Base-by-base conservation (phyloP, 2,329 filamentous ascomycete genomes). In the Paracoccidioides brasiliensis region DNA sequence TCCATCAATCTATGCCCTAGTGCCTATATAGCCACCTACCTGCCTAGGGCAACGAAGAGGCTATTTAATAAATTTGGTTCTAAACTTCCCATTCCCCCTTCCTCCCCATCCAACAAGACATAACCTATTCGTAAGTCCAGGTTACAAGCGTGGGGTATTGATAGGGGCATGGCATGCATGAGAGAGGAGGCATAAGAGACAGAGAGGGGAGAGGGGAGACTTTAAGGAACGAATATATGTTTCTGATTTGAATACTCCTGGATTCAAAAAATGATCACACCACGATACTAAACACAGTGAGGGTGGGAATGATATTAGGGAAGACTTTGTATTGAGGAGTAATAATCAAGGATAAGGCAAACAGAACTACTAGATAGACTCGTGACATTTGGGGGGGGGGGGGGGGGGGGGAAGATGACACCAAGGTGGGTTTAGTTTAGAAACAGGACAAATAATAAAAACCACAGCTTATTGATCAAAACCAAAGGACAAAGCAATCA, bases 241-340 rank as follows among this genome's bases (percentile, higher is more conserved):
- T 49, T 49, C 46, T 49, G 46, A 49, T 33, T 49, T 49, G 46
- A 14, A 49, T 35, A 12, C 46, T 32, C 46, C 46, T 49, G 46
- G 22, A 49, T 49, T 38, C 32, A 49, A 49, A 9, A 49, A n/a
- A 49, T 38, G 35, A 49, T 49, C 37, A 49, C 15, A 49, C 33
- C 46, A 32, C 46, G n/a, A 49, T 14, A 28, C 46, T 49, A 38
- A 33, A 49, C 45, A 48, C n/a, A 9, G 44, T 33, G 30, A 35
- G 5, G 35, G 12, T n/a, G 15, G 30, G 44, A 14, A 37, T 6
- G 44, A 14, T 3, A 48, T 33, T 48, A 6, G 44, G 22, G 22
- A 22, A 48, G 30, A 35, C 44, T 48, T 48, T 37, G 10, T 5
- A 48, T 33, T 42, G 30, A 14, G 33, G 33, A 14, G 4, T 6